Evolutionary conservation across 495 filamentous ascomycete genomes (phyloP).

Genomic region (Aspergillus funiculosus): DNA sequence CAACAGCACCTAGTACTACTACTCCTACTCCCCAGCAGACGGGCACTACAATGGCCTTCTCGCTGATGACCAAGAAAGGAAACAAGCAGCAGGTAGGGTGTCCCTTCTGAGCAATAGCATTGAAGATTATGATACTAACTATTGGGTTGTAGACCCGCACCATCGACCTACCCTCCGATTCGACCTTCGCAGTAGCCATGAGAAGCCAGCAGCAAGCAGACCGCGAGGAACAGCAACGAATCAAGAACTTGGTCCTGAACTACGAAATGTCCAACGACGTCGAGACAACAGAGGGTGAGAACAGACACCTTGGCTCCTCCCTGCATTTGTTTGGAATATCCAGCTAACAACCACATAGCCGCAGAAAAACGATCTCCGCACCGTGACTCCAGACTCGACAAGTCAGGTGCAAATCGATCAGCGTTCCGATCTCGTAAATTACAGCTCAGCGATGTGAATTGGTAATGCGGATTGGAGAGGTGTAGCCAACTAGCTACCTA

Average conservation of each 20-base stretch:
- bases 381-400: slow-evolving; percentile 50
- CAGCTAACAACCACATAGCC: slow-evolving; percentile 12
- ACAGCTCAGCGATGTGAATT: slow-evolving; percentile 94
- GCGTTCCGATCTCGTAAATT: slow-evolving; percentile 84
- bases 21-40: slow-evolving; percentile 21
- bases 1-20: neutral
- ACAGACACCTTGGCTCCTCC: neutral
- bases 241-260: slow-evolving; percentile 95
- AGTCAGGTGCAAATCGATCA: slow-evolving; percentile 61
- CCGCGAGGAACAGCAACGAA: slow-evolving; percentile 92
- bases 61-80: slow-evolving; percentile 89
- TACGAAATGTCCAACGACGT: slow-evolving; percentile 81
- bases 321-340: neutral
- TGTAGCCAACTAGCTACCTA: no score
- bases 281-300: slow-evolving; percentile 62
- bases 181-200: slow-evolving; percentile 91
- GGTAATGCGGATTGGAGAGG: slow-evolving; percentile 50
- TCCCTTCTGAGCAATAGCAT: neutral
- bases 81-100: slow-evolving; percentile 81
- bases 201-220: slow-evolving; percentile 91
- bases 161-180: slow-evolving; percentile 91
- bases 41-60: slow-evolving; percentile 81
- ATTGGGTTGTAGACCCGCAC: slow-evolving; percentile 76
- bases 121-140: slow-evolving; percentile 3
- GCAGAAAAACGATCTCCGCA: slow-evolving; percentile 37